Evolutionary conservation across 805 yeast genomes (phyloP).

Genomic region (Debaryomyces hansenii): DNA sequence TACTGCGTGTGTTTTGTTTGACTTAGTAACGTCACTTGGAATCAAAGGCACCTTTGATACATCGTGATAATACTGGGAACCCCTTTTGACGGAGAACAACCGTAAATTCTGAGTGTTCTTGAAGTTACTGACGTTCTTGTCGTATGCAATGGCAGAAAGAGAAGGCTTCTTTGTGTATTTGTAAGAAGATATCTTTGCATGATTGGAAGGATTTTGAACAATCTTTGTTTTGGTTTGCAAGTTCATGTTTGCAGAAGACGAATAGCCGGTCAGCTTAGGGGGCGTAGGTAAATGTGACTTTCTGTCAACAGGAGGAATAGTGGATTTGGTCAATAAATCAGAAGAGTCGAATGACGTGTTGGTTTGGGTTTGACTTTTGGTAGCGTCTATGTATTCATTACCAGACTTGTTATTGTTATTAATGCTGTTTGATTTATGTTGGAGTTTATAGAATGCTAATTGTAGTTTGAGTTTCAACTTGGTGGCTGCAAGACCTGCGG

Average conservation of each 20-base stretch:
- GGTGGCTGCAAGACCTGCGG: slow-evolving; percentile 43
- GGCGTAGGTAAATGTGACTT: slow-evolving; percentile 15
- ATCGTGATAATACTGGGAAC: slow-evolving; percentile 28
- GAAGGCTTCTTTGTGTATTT: slow-evolving; percentile 10
- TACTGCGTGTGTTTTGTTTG: not conserved
- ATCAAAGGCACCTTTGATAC: not conserved
- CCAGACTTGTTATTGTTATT: not conserved
- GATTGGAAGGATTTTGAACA: not conserved
- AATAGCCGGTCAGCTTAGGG: slow-evolving; percentile 9
- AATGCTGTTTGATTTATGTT: slow-evolving; percentile 14
- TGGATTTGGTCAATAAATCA: not conserved
- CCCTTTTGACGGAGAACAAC: slow-evolving; percentile 38
- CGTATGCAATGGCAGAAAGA: slow-evolving; percentile 11
- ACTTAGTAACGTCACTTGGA: not conserved
- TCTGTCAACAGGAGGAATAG: not conserved
- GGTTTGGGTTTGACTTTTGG: slow-evolving; percentile 1
- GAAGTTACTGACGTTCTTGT: slow-evolving; percentile 4
- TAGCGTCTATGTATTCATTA: not conserved
- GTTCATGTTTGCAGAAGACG: slow-evolving; percentile 24
- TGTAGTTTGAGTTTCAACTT: slow-evolving; percentile 44
- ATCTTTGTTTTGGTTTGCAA: slow-evolving; percentile 14
- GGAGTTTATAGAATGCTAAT: slow-evolving; percentile 41
- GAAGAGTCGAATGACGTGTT: not conserved
- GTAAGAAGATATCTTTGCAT: not conserved
- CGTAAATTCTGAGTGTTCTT: slow-evolving; percentile 22